Percentiles rank a stretch among this genome's conserved stretches.
Conservation (phyloP, 495 filamentous ascomycete genomes). For the Trichoderma reesei region DNA sequence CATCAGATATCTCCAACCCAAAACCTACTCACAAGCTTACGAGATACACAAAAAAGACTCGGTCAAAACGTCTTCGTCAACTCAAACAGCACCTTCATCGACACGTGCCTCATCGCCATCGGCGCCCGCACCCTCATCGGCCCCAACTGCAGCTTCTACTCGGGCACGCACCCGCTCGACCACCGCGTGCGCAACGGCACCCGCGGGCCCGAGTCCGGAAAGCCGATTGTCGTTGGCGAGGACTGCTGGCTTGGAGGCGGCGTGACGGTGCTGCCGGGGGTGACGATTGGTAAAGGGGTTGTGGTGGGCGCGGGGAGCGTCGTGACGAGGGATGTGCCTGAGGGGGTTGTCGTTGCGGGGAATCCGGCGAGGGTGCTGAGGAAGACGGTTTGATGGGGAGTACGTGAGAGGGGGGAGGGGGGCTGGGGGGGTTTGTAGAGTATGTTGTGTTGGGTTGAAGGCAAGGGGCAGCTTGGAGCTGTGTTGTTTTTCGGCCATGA, state of each 20-base stretch:
- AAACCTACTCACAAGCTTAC: too few species aligned
- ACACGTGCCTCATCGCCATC: conserved; percentile 68
- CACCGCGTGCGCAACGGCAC: conserved; percentile 63
- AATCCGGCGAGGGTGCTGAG: conserved; percentile 57
- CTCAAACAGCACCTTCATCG: conserved; percentile 63
- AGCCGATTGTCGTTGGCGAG: conserved; percentile 67
- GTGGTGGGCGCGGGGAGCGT: conserved; percentile 81
- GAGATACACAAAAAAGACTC: conserved; percentile 28
- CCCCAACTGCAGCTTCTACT: conserved; percentile 65
- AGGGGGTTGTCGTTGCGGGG: conserved; percentile 52
- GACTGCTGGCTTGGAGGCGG: conserved; percentile 87
- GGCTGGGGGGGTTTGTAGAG: background rate
- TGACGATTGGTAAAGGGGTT: conserved; percentile 64
- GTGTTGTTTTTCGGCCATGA: too few species aligned
- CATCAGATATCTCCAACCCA: background rate
- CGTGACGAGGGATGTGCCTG: conserved; percentile 71
- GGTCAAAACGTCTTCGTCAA: conserved; percentile 68
- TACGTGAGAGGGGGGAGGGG: background rate
- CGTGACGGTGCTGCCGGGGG: conserved; percentile 64
- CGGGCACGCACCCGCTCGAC: conserved; percentile 68
- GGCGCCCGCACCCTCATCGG: conserved; percentile 73
- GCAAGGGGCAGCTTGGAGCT: too few species aligned
- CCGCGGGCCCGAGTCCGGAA: conserved; percentile 64
- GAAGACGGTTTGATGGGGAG: conserved; percentile 19
- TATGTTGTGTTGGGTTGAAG: too few species aligned